Evolutionary conservation across 805 yeast species (phyloP), one percentile per base, ranked within the genome.

Genomic region (Yamadazyma sp.): DNA sequence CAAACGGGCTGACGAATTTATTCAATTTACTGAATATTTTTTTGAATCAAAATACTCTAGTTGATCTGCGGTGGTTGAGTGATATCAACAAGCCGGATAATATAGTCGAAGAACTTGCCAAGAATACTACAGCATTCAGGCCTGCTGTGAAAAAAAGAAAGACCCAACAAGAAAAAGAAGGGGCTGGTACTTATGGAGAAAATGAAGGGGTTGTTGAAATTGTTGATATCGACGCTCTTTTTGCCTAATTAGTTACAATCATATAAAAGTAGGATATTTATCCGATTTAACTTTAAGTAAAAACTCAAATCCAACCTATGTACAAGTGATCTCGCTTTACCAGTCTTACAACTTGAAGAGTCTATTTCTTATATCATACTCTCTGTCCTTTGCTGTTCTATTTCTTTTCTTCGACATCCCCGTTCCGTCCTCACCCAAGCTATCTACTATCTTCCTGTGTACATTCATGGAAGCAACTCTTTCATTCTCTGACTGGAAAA

Each of bases 321-420:
- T 25, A 25, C 28, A 25, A n/a, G 12, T n/a, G n/a, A n/a, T n/a
- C n/a, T n/a, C n/a, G n/a, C n/a, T n/a, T n/a, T n/a, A n/a, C n/a
- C n/a, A n/a, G 21, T 13, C 12, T 47, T 40, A 60, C 32, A 60
- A 50, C 42, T 65, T 67, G 45, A 68, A 68, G 20, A 68, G 54
- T 37, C 53, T 53, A 48, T 68, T 68, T 29, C 57, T 52, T 39
- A 61, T 48, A 46, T 68, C 74, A 38, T 43, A 63, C 40, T 64
- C 69, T 35, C 74, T 53, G 48, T 68, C 74, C 45, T 67, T 68
- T 14, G 74, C 74, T 2, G 70, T 62, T 41, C 74, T 46, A 38
- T 61, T 61, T 40, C 74, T 57, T 32, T 51, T 48, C 38, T 63
- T 66, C 3, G 64, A 49, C 9, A 23, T 42, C 2, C 61, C 64